phyloP scores from a whole-genome alignment of 2,329 filamentous ascomycete species.

The Botryosphaeria agaves region DNA sequence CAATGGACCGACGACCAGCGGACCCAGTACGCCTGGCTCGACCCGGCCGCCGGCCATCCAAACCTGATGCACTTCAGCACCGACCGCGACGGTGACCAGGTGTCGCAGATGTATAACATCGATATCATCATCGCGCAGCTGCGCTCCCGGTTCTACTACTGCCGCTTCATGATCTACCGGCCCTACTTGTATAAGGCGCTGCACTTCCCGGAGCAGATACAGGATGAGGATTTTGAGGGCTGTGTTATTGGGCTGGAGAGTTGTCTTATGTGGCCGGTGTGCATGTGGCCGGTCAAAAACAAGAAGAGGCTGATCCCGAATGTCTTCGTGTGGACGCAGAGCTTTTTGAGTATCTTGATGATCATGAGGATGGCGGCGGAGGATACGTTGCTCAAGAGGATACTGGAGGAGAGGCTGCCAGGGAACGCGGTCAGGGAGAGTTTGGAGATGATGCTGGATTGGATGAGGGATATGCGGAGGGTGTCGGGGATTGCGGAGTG shows the following conservation, averaged over 20 bases:
- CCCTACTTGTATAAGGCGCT: constrained; percentile 43
- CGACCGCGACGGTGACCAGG: too few species aligned
- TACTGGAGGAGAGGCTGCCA: constrained; percentile 32
- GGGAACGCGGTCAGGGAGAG: constrained; percentile 31
- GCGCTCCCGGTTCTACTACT: constrained; percentile 41
- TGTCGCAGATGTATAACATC: constrained; percentile 34
- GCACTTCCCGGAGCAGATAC: constrained; percentile 37
- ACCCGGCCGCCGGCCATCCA: too few species aligned
- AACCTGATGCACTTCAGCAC: too few species aligned
- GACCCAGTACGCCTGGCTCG: too few species aligned
- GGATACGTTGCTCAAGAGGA: constrained; percentile 31
- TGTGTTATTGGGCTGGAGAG: constrained; percentile 41
- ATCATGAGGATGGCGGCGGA: constrained; percentile 38
- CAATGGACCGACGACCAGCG: constrained; percentile 46
- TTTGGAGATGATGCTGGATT: constrained; percentile 36
- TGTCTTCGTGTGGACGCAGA: constrained; percentile 45
- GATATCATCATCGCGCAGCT: constrained; percentile 40
- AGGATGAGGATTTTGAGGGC: constrained; percentile 34
- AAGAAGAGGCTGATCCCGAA: constrained; percentile 42
- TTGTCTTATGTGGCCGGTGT: constrained; percentile 42
- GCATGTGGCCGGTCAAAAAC: constrained; percentile 37
- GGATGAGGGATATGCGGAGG: constrained; percentile 39
- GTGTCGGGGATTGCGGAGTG: constrained; percentile 37
- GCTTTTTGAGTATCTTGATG: constrained; percentile 39
- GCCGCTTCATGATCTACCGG: constrained; percentile 38